phyloP scores from a whole-genome alignment of 257 asterid genomes.

The Solanum arcanum region DNA sequence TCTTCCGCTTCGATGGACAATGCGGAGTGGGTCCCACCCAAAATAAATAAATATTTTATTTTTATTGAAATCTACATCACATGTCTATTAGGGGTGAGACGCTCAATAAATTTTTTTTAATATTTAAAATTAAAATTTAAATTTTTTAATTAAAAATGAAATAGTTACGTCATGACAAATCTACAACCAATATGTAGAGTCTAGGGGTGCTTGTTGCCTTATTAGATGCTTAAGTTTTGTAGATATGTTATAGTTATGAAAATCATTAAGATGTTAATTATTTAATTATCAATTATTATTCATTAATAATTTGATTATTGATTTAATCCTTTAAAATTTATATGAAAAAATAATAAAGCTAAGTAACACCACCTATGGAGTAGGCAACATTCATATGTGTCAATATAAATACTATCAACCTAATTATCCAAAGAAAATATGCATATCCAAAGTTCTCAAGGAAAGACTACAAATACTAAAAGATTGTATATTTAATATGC shows the following conservation, averaged over 20 bases:
- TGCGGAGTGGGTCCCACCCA: not conserved
- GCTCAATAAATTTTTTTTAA: too few relatives aligned
- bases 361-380: not conserved
- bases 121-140: accelerated
- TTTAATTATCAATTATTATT: not conserved
- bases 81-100: accelerated
- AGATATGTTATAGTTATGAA: too few relatives aligned
- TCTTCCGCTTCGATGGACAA: not conserved
- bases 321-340: not conserved
- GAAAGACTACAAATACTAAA: not conserved
- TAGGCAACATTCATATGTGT: too few relatives aligned
- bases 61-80: accelerated
- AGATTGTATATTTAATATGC: not conserved
- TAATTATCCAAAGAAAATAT: too few relatives aligned
- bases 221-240: too few relatives aligned
- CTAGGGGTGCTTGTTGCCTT: too few relatives aligned
- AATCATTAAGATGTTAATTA: too few relatives aligned
- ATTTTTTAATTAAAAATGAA: too few relatives aligned
- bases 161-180: too few relatives aligned
- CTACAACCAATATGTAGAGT: too few relatives aligned
- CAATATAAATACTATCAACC: not conserved
- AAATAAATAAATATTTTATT: not conserved
- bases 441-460: not conserved
- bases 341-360: not conserved
- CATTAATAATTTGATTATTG: not conserved